Evolutionary conservation across 2,329 filamentous ascomycete genomes (phyloP).

Genomic region (Alternaria dauci): DNA sequence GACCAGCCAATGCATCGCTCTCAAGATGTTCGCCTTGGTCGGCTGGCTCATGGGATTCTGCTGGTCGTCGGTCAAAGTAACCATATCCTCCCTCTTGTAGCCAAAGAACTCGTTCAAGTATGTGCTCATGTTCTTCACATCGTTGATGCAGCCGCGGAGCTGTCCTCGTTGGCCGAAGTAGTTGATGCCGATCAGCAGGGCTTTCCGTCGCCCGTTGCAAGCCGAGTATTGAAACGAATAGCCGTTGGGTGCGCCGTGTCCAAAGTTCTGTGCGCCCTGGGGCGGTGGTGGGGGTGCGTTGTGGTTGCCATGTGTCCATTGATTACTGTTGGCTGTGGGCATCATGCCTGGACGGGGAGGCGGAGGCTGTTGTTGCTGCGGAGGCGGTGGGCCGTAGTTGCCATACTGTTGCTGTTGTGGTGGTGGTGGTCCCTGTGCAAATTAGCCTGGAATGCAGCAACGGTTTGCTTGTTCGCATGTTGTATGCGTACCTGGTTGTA

Average conservation of each 20-base stretch:
- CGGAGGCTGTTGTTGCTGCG: slow-evolving; percentile 31
- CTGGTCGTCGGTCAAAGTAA: slow-evolving; percentile 93
- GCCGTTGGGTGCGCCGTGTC: slow-evolving; percentile 77
- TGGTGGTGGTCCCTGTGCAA: slow-evolving; percentile 9
- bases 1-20: slow-evolving; percentile 97
- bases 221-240: slow-evolving; percentile 92
- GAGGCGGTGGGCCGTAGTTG: slow-evolving; percentile 29
- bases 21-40: slow-evolving; percentile 91
- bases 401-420: slow-evolving; percentile 30
- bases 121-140: slow-evolving; percentile 94
- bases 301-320: slow-evolving; percentile 62
- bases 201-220: slow-evolving; percentile 88
- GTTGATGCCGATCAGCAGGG: slow-evolving; percentile 92
- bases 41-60: slow-evolving; percentile 97
- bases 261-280: slow-evolving; percentile 57
- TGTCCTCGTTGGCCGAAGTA: slow-evolving; percentile 94
- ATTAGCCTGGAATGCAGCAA: background rate
- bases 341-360: slow-evolving; percentile 58
- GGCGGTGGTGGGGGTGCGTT: slow-evolving; percentile 72
- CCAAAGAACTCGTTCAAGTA: slow-evolving; percentile 90
- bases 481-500: slow-evolving; percentile 50
- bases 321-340: slow-evolving; percentile 55
- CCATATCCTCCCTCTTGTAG: slow-evolving; percentile 96
- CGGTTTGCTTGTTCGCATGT: slow-evolving; percentile 9
- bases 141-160: slow-evolving; percentile 93